Evolutionary conservation across 768 basidiomycete genomes (phyloP), one percentile per base, ranked within the genome.

Genomic region (Lentinula edodes): DNA sequence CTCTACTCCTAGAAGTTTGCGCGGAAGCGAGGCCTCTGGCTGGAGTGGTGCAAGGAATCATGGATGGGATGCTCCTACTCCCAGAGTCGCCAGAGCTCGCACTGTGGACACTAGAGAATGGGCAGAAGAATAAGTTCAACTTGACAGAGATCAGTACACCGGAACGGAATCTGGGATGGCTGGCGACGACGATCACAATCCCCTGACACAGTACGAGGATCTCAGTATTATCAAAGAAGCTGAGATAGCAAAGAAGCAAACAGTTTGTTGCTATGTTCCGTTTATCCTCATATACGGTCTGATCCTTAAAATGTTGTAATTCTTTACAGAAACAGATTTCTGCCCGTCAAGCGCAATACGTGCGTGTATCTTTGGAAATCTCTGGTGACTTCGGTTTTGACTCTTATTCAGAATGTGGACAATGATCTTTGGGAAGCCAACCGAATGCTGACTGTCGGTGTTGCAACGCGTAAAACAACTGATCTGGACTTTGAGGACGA

Each of bases 381-480:
- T 23, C 54, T n/a, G 10, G 12, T 1, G n/a, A 16, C 10, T 38
- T 39, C 23, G 28, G 43, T 61, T 46, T 63, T 72, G 46, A 68
- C 67, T 67, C 38, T 46, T 18, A 7, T 62, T 4, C 69, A 95
- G 92, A 98, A 98, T 68, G 93, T 93, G 23, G 97, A 99, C 73
- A 98, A 97, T 68, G 97, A 99, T 68, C 77, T 96, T 10, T 99
- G 97, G 97, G 97, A 99, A 78, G 91, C 91, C 7, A 98, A 98
- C 70, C 91, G 96, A 69, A 95, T 99, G 90, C 79, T 93, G 9
- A 93, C 93, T 0, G 98, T 96, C 2, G 97, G 97, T 68, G 90
- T 98, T 18, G 91, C 93, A 0, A 92, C 91, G 8, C 88, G 91
- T 38, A 90, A 86, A 66, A 79, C 85, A 3, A 82, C 98, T 52